phyloP scores from a whole-genome alignment of 2,329 filamentous ascomycete species.

The Xylaria sp. region DNA sequence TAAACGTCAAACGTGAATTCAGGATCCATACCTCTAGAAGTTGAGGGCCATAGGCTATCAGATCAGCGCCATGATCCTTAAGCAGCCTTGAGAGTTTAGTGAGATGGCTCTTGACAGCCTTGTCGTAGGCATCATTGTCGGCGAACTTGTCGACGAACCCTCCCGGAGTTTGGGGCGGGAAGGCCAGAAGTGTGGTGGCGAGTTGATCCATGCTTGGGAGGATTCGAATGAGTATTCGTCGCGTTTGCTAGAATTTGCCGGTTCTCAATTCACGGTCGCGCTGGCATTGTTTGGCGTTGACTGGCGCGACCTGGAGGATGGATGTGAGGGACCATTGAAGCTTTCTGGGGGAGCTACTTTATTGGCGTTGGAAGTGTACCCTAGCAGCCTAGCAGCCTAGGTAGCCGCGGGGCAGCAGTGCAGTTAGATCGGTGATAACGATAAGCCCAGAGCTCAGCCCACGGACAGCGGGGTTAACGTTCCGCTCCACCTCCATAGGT shows the following conservation, averaged over 20 bases:
- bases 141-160: constrained; percentile 21
- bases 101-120: constrained; percentile 43
- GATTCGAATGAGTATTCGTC: constrained; percentile 4
- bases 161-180: constrained; percentile 42
- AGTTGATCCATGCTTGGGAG: constrained; percentile 41
- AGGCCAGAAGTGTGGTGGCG: constrained; percentile 45
- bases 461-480: neutral
- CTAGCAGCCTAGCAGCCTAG: too few relatives aligned
- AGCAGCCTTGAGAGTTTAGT: constrained; percentile 43
- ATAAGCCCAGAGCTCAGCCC: neutral
- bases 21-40: constrained; percentile 45
- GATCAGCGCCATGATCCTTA: constrained; percentile 35
- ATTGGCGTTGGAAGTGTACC: neutral
- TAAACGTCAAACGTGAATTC: neutral
- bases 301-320: neutral
- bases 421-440: neutral
- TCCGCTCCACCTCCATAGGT: neutral
- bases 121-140: constrained; percentile 45
- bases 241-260: neutral
- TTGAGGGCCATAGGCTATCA: constrained; percentile 40
- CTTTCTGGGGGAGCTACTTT: neutral
- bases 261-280: neutral
- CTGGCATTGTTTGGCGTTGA: neutral
- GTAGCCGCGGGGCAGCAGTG: neutral
- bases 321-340: neutral